A percentile compares a stretch with the other conserved stretches of the same genome.
These are phyloP conservation scores for Aspergillus sp. DNA, from an alignment of 2,329 filamentous ascomycete species.

Conservation along the genomic window DNA sequence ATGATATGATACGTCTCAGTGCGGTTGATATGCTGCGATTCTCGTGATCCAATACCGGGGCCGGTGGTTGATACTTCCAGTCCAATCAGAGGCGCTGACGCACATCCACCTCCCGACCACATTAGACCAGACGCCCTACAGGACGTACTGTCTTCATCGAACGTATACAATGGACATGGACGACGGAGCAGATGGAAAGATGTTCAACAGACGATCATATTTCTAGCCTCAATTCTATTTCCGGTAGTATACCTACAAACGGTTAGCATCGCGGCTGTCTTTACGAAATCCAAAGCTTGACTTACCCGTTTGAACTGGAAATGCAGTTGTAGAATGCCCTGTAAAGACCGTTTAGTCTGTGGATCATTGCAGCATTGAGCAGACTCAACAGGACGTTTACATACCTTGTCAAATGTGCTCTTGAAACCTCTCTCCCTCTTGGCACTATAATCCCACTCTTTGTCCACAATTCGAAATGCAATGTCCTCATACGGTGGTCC, in stretches of 20 bases:
- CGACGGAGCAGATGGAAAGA: too few species aligned
- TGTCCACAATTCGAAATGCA: slow-evolving; percentile 94
- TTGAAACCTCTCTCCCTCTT: slow-evolving; percentile 93
- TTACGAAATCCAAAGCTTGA: neutral
- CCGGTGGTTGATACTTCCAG: slow-evolving; percentile 22
- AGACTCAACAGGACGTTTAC: slow-evolving; percentile 20
- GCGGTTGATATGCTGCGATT: slow-evolving; percentile 2
- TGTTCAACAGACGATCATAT: neutral
- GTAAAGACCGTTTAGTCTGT: neutral
- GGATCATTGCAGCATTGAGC: neutral
- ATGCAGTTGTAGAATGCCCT: slow-evolving; percentile 93
- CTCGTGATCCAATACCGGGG: slow-evolving; percentile 10
- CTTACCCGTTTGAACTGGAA: slow-evolving; percentile 97
- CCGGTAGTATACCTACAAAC: slow-evolving; percentile 45
- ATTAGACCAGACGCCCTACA: neutral
- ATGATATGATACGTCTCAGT: slow-evolving; percentile 20
- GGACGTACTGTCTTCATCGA: neutral
- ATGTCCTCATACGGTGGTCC: slow-evolving; percentile 96
- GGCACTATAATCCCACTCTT: slow-evolving; percentile 98
- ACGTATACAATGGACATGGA: too few species aligned
- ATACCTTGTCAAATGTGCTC: slow-evolving; percentile 95
- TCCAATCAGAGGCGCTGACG: slow-evolving; percentile 22
- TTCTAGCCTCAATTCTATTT: slow-evolving; percentile 33
- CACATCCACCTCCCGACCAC: neutral
- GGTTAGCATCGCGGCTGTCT: slow-evolving; percentile 5